Evolutionary conservation across 352 stramenopile species (phyloP).

Genomic region (Aphanomyces astaci): DNA sequence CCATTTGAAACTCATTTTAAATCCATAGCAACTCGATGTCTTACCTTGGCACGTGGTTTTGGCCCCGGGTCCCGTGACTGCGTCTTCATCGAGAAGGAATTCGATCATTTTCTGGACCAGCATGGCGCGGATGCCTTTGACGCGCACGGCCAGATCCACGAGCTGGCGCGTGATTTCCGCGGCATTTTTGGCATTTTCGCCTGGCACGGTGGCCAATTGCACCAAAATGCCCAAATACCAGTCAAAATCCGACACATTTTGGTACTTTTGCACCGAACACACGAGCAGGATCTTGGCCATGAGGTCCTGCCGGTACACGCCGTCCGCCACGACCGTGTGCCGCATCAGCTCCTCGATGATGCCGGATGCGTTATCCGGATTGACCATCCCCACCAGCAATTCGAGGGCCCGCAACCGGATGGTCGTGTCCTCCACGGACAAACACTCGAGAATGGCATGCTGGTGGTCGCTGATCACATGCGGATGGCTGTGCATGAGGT

Average conservation of each 20-base stretch:
- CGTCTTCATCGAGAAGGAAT: slow-evolving; percentile 86
- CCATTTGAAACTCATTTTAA: too few species aligned
- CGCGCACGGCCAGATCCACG: slow-evolving; percentile 94
- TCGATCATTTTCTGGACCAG: slow-evolving; percentile 93
- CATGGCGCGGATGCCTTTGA: slow-evolving; percentile 92
- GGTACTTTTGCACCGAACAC: slow-evolving; percentile 97
- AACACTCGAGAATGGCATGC: slow-evolving; percentile 93
- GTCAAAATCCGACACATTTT: slow-evolving; percentile 95
- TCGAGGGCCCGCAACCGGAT: slow-evolving; percentile 97
- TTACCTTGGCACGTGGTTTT: slow-evolving; percentile 77
- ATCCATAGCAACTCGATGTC: too few species aligned
- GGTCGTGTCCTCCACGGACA: slow-evolving; percentile 97
- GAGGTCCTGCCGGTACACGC: slow-evolving; percentile 92
- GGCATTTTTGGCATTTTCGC: slow-evolving; percentile 52
- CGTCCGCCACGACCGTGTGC: slow-evolving; percentile 91
- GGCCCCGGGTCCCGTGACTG: slow-evolving; percentile 54
- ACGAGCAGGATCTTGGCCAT: slow-evolving; percentile 95
- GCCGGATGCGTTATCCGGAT: slow-evolving; percentile 91
- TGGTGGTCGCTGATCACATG: slow-evolving; percentile 93
- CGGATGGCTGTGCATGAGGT: slow-evolving; percentile 94
- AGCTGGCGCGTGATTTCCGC: slow-evolving; percentile 91
- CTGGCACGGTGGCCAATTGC: slow-evolving; percentile 88
- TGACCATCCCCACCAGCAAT: slow-evolving; percentile 94
- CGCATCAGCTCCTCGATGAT: slow-evolving; percentile 95
- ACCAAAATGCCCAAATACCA: slow-evolving; percentile 99